Base-by-base conservation (phyloP, 805 yeast genomes). In the Priceomyces melissophilus region DNA sequence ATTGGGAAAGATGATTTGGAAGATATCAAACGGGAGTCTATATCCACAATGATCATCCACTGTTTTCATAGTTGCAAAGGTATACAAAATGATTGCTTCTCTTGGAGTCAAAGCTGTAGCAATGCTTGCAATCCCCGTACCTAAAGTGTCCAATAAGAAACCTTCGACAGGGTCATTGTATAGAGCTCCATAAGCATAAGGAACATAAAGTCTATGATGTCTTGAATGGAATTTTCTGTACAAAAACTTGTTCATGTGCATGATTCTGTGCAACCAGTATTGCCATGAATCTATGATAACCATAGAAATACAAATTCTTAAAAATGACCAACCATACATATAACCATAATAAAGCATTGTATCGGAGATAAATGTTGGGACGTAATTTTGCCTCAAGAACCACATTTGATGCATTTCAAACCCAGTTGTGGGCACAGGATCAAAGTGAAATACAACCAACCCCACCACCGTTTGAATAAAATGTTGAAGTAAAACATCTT, bases 41-140 rank as follows among this genome's bases (percentile, higher is more conserved):
- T 91, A 93, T n/a, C 99, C 99, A 63, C 98, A 93, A 65, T 93
- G 99, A 62, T 93, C 99, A 61, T 93, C 98, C 37, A 93, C 96
- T 1, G 99, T 93, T 64, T 93, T 93, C 77, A 93, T 64, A 2
- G 99, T 93, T 11, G 96, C 87, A 60, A 93, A 87, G 2, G 91
- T 81, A 65, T 73, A 93, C 41, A 93, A 67, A 10, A 84, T 49
- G 15, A 85, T 67, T 38, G 83, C 69, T 65, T 93, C 98, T 43
- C 96, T 79, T 36, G 88, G 85, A 2, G 85, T 67, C 47, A 93
- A 69, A 2, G 75, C 71, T 1, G 85, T 75, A 6, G 78, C 47
- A 30, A 86, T 48, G 44, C 81, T 75, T 1, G 96, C 91, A 29
- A 91, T 49, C 30, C 96, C 98, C 0, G 97, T 87, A 4, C 99